Evolutionary conservation across 169 alveolate species (phyloP).

Genomic region (Ichthyophthirius multifiliis): DNA sequence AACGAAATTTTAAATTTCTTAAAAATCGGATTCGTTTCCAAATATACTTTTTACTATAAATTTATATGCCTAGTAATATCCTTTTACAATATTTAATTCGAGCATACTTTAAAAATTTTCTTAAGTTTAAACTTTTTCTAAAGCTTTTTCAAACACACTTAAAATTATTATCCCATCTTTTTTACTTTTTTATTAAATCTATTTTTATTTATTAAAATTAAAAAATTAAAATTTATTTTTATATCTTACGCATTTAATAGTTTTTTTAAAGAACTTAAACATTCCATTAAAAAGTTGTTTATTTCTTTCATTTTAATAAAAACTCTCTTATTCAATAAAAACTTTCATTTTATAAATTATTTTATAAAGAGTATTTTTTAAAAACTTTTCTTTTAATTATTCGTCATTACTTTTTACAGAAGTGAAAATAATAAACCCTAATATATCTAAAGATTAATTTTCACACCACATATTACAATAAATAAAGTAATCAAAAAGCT

Average conservation of each 20-base stretch:
- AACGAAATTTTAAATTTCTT: background rate
- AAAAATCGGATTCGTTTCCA: background rate
- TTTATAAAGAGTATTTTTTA: background rate
- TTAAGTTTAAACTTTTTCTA: background rate
- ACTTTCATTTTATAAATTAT: background rate
- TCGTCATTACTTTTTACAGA: background rate
- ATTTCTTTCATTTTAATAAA: background rate
- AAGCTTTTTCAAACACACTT: background rate
- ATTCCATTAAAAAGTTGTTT: background rate
- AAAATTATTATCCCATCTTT: background rate
- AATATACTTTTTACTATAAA: background rate
- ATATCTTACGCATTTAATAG: background rate
- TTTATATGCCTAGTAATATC: background rate
- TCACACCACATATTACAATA: too few species aligned
- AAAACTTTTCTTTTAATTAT: background rate
- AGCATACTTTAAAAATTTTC: background rate
- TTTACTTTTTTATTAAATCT: background rate
- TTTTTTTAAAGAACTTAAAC: background rate
- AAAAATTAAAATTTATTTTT: background rate
- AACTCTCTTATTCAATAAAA: background rate
- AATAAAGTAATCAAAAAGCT: too few species aligned
- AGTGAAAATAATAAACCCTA: background rate
- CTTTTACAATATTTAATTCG: background rate
- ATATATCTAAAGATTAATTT: background rate
- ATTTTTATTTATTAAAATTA: background rate